phyloP scores from a whole-genome alignment of 495 filamentous ascomycete species.

The Penicillium psychrofluorescens region DNA sequence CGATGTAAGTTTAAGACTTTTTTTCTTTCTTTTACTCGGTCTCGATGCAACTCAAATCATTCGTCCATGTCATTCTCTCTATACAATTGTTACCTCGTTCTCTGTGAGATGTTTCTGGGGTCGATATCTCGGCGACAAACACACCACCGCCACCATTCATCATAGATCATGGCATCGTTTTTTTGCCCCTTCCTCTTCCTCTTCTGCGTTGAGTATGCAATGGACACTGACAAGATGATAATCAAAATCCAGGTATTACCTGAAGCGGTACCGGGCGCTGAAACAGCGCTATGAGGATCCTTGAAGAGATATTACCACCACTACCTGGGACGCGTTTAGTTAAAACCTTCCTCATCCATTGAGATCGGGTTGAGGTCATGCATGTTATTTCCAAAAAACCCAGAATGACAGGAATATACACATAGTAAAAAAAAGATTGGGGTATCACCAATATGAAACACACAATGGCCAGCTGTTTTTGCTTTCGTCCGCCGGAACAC shows the following conservation, averaged over 20 bases:
- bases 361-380: background rate
- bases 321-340: constrained; percentile 1
- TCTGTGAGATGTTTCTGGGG: background rate
- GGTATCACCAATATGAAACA: constrained; percentile 43
- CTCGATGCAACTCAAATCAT: background rate
- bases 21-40: too few species aligned
- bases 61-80: background rate
- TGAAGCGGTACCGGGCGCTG: constrained; percentile 88
- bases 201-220: too few species aligned
- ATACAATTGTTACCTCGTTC: too few species aligned
- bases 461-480: constrained; percentile 25
- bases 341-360: background rate
- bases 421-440: constrained; percentile 13
- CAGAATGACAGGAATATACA: constrained; percentile 18
- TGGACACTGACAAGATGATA: constrained; percentile 4
- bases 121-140: constrained; percentile 3
- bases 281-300: constrained; percentile 67
- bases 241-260: constrained; percentile 66
- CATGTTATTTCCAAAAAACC: constrained; percentile 6
- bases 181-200: too few species aligned
- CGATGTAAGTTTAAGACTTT: constrained; percentile 57
- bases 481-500: constrained; percentile 20
- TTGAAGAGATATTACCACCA: constrained; percentile 16
- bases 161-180: constrained; percentile 25
- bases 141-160: constrained; percentile 11